phyloP scores from a whole-genome alignment of 2,329 filamentous ascomycete species.

The Neodidymelliopsis sp. region DNA sequence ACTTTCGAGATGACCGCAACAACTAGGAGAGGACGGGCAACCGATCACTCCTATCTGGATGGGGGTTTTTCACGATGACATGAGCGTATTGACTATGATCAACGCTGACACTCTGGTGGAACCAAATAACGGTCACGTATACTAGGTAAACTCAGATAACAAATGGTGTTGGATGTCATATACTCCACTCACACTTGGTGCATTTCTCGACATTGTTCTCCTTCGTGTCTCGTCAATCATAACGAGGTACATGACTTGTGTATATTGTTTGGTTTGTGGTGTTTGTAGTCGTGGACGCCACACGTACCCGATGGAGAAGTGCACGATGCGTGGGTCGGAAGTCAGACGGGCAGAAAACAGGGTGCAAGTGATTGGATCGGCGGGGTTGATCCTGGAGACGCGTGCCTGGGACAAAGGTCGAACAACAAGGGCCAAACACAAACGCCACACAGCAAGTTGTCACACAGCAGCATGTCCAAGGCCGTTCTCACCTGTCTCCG shows the following conservation, averaged over 20 bases:
- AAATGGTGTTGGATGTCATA: slow-evolving; percentile 3
- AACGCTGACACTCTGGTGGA: background rate
- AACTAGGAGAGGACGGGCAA: slow-evolving; percentile 3
- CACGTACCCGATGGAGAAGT: slow-evolving; percentile 6
- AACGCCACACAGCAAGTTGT: background rate
- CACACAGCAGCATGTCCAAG: background rate
- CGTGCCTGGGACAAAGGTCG: background rate
- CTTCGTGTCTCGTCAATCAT: too few relatives aligned
- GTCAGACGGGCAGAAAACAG: background rate
- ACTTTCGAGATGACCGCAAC: background rate
- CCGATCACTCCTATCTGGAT: slow-evolving; percentile 1
- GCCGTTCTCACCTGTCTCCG: background rate
- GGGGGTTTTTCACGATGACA: background rate
- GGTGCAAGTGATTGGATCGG: background rate
- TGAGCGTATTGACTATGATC: background rate
- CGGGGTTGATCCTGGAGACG: background rate
- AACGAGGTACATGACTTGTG: too few relatives aligned
- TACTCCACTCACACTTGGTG: too few relatives aligned
- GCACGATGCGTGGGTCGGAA: slow-evolving; percentile 3
- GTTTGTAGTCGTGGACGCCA: background rate
- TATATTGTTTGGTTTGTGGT: too few relatives aligned
- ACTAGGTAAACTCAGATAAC: background rate
- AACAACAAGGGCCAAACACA: slow-evolving; percentile 1
- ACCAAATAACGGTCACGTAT: slow-evolving; percentile 4
- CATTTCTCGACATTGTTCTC: too few relatives aligned